Evolutionary conservation across 352 stramenopile genomes (phyloP), one percentile per base, ranked within the genome.

Genomic region (Phytopythium cucurbitacearum): DNA sequence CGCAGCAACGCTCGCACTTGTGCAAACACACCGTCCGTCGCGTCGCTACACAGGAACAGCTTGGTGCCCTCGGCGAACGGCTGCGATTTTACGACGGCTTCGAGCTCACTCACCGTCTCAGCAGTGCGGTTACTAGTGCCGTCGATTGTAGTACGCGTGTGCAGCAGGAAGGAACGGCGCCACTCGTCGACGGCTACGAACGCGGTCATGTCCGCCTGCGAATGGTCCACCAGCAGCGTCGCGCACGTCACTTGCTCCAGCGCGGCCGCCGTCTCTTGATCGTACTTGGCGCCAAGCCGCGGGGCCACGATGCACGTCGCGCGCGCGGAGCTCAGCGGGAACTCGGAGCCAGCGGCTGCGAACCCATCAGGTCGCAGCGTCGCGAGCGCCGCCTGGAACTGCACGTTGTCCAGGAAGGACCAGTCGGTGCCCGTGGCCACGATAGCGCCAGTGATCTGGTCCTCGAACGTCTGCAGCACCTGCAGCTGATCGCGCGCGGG

Each of bases 401-500:
- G 28, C 8, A n/a, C 16, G 40, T 70, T 64, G 46, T 76, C 67
- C 10, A 76, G 33, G 21, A 76, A 50, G 3, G 35, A 51, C 63
- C 63, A 76, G 0, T 63, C 63, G 1, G 57, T 39, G 6, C 56
- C 54, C 0, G 49, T 60, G 1, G 60, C 43, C 33, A 76, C 48
- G 40, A 76, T n/a, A 34, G 67, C 67, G 32, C 51, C 48, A 11
- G 67, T 70, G 13, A 76, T 47, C 41, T 76, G 64, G 2, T 76
- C 60, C 15, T 76, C 67, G 38, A 70, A 63, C 0, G 13, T 41
- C n/a, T 42, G n/a, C 11, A 38, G 7, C 10, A 8, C 12, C 16
- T 11, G 4, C 1, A 4, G 36, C 1, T 21, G 21, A 3, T 32
- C 48, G 9, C 38, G 15, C 5, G 37, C 15, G 5, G 4, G 39